Evolutionary conservation across 1,284 basidiomycete species (phyloP), one percentile per base, ranked within the genome.

Genomic region (Trametes polyzona): DNA sequence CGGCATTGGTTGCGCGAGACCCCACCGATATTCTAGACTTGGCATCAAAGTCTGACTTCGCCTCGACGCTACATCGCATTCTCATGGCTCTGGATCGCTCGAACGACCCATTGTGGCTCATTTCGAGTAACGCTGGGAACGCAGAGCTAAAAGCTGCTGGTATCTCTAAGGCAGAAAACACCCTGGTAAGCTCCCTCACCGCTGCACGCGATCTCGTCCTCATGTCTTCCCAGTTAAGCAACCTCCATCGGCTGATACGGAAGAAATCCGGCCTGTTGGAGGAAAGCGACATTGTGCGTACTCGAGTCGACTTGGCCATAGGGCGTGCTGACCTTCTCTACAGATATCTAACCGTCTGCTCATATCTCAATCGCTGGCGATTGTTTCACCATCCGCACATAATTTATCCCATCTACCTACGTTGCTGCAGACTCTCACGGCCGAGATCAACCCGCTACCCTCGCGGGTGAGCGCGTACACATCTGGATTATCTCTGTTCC

Each of bases 291-390:
- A 67, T 70, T 33, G 83, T 84, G 62, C 37, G 78, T 69, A 21
- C n/a, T 43, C 53, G 40, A 23, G 43, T 49, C 23, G 48, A 29
- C 47, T 27, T 47, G 63, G 49, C n/a, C n/a, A n/a, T n/a, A n/a
- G n/a, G n/a, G n/a, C n/a, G n/a, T n/a, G n/a, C n/a, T n/a, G n/a
- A n/a, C n/a, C n/a, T n/a, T n/a, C n/a, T n/a, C n/a, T 4, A 16
- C 33, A 87, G 86, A 76, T 84, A 32, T 85, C 83, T 3, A 82
- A 73, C 23, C 76, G 83, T 2, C 74, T 83, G 36, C 78, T 90
- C 17, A 63, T 84, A 29, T 78, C 81, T 3, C 74, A 76, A 48
- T 71, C 74, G 4, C 74, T 78, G 55, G 78, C 65, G 52, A 69
- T 70, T 43, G 70, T 75, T 29, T 78, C 73, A 49, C 75, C 73